Conservation (phyloP, 1,284 basidiomycete species). For the Pascua guehoae region DNA sequence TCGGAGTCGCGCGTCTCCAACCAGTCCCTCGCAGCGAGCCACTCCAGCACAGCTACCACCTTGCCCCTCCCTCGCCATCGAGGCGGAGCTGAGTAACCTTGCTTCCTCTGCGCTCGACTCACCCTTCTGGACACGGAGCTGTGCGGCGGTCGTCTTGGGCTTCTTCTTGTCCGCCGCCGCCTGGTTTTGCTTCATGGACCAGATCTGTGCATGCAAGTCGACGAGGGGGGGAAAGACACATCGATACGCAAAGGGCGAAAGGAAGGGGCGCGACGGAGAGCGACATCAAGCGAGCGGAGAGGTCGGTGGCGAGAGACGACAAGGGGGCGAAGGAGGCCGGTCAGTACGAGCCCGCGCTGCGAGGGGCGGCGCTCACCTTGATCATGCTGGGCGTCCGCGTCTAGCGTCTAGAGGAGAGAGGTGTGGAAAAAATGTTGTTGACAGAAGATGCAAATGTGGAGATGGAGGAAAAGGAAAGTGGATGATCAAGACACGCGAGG, state of each 20-base stretch:
- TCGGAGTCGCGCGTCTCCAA: too few relatives aligned
- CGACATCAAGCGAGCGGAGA: background rate
- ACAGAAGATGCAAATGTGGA: background rate
- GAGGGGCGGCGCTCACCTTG: slow-evolving; percentile 48
- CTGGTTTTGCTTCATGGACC: slow-evolving; percentile 93
- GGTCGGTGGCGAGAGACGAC: background rate
- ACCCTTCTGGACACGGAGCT: slow-evolving; percentile 99
- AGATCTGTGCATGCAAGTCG: slow-evolving; percentile 61
- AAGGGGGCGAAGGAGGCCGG: background rate
- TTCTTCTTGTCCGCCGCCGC: slow-evolving; percentile 90
- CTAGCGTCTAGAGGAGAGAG: background rate
- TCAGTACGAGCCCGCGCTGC: background rate
- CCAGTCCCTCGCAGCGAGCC: too few relatives aligned
- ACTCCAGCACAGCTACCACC: too few relatives aligned
- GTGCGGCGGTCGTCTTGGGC: slow-evolving; percentile 94
- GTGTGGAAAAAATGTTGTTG: background rate
- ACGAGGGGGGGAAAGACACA: too few relatives aligned
- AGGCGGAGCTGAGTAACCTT: too few relatives aligned
- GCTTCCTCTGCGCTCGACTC: slow-evolving; percentile 21
- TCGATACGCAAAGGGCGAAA: background rate
- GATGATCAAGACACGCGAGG: background rate
- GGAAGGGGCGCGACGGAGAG: background rate
- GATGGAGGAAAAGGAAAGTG: too few relatives aligned
- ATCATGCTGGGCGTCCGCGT: slow-evolving; percentile 44
- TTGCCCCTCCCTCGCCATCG: too few relatives aligned